These are phyloP conservation scores for Hypoxylon sp. DNA, from an alignment of 2,329 filamentous ascomycete genomes.

Conservation along the genomic window DNA sequence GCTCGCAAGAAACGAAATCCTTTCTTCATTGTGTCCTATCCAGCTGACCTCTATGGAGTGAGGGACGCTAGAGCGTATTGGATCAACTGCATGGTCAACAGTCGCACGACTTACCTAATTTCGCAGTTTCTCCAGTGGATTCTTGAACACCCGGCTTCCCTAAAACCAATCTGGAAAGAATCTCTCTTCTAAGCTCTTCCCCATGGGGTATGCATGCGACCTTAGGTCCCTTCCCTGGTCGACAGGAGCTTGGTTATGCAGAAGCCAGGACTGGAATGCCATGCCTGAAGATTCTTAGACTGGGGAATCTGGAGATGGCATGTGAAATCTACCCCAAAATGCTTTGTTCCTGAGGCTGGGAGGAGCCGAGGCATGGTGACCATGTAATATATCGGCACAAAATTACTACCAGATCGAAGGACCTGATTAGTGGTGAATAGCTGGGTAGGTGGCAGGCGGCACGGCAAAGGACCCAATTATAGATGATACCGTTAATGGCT, in stretches of 20 bases:
- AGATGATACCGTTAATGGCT: conserved; percentile 8
- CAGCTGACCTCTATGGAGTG: conserved; percentile 25
- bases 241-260: conserved; percentile 28
- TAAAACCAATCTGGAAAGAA: conserved; percentile 30
- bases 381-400: conserved; percentile 30
- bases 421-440: conserved; percentile 19
- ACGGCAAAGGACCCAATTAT: conserved; percentile 32
- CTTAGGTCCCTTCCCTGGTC: conserved; percentile 21
- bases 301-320: conserved; percentile 12
- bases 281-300: conserved; percentile 12
- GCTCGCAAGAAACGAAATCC: not conserved
- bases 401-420: conserved; percentile 19
- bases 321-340: conserved; percentile 33
- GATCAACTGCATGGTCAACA: conserved; percentile 14
- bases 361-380: conserved; percentile 28
- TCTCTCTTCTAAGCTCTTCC: conserved; percentile 20
- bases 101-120: conserved; percentile 27
- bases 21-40: not conserved
- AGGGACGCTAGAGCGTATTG: conserved; percentile 9
- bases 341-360: conserved; percentile 26
- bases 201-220: conserved; percentile 29
- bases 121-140: conserved; percentile 26
- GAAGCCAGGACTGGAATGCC: conserved; percentile 29
- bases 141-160: conserved; percentile 23
- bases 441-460: conserved; percentile 5